Base-by-base conservation (phyloP, 768 basidiomycete species). In the Lentinula aciculospora region DNA sequence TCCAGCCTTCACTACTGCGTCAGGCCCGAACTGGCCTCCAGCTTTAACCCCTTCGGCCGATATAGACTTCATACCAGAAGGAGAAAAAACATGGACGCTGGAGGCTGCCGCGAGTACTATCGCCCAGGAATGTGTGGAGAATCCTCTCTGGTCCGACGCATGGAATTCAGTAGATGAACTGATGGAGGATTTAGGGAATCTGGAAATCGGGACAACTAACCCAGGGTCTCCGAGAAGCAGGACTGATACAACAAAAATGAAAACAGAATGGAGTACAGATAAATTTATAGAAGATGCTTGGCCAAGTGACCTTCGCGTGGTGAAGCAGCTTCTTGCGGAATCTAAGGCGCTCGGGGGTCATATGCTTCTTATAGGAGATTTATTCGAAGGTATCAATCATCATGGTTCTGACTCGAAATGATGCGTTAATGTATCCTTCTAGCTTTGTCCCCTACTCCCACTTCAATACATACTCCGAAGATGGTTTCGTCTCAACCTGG, bases 51-150 rank as follows among this genome's bases (percentile, higher is more conserved):
- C 49, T 34, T 39, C 51, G 8, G 51, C 51, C 25, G 51, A 53
- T 23, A 17, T 28, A 7, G 36, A 53, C 10, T 23, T 34, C 3
- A n/a, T 23, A 13, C n/a, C 34, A 15, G 51, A 39, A 27, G 51
- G 13, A 23, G 89, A 89, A 66, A 83, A 83, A 60, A 79, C 81
- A 3, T 85, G 82, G 65, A 81, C 81, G 1, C 71, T 92, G 23
- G 89, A 91, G 66, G 80, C 82, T 0, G 82, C 83, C 1, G 89
- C 83, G 3, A 76, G 76, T 48, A 79, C 81, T 40, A 67, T 92
- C 27, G 84, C 84, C 4, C 73, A 70, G 31, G 91, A 94, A 67
- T 79, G 82, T 3, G 86, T 92, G 12, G 88, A 92, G 69, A 93
- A 91, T 62, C 69, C 75, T 0, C 63, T 81, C 17, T 90, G 91